A percentile compares a stretch with the other conserved stretches of the same genome.
These are phyloP conservation scores for Calonectria hongkongensis DNA, from an alignment of 2,329 filamentous ascomycete genomes.

Conservation along the genomic window DNA sequence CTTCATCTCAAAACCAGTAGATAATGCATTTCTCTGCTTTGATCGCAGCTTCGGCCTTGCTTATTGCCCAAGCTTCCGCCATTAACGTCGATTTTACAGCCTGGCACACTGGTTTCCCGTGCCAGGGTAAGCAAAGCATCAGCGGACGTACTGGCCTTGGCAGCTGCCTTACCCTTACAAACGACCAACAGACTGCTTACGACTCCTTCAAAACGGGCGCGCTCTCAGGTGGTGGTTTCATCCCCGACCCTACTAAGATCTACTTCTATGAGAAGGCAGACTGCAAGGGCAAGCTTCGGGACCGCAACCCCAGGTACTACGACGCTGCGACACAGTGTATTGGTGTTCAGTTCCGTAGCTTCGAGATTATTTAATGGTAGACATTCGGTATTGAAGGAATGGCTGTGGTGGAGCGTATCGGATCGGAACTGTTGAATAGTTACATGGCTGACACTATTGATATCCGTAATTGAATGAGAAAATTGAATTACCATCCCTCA, in stretches of 20 bases:
- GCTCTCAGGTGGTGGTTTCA: not conserved
- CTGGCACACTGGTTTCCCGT: slow-evolving; percentile 1
- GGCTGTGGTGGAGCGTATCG: too few species aligned
- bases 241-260: not conserved
- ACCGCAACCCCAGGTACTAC: not conserved
- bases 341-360: slow-evolving; percentile 10
- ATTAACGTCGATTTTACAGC: not conserved
- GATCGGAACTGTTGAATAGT: too few species aligned
- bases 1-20: not conserved
- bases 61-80: not conserved
- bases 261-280: slow-evolving; percentile 6
- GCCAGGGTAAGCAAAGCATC: not conserved
- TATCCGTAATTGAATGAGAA: too few species aligned
- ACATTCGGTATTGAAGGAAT: not conserved
- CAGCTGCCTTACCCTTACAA: slow-evolving; percentile 1
- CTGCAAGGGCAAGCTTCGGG: not conserved
- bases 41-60: not conserved
- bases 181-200: not conserved
- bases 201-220: not conserved
- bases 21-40: slow-evolving; percentile 1
- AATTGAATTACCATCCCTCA: too few species aligned
- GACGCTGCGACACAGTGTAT: not conserved
- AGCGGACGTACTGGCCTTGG: not conserved
- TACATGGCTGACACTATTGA: too few species aligned
- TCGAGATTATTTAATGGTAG: not conserved